Percentiles rank a stretch among this genome's conserved stretches.
These are phyloP conservation scores for Eucalyptus tenuipes DNA, from an alignment of 345 rosid genomes.

Conservation along the genomic window DNA sequence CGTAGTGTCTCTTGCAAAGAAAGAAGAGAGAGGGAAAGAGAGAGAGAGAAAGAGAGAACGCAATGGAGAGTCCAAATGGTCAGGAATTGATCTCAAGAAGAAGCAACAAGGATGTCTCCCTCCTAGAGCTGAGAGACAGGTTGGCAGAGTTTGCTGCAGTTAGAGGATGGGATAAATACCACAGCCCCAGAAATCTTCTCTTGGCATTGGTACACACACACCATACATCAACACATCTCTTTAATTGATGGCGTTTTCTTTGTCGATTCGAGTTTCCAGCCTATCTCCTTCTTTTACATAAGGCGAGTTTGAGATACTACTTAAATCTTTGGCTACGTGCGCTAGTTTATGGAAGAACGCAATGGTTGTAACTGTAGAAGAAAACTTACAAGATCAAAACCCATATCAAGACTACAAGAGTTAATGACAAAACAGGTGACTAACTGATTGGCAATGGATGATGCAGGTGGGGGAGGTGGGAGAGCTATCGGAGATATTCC, in stretches of 20 bases:
- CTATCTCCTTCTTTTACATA: background rate
- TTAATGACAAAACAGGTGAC: background rate
- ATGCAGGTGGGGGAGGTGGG: slow-evolving; percentile 66
- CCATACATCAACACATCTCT: background rate
- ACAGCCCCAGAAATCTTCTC: slow-evolving; percentile 52
- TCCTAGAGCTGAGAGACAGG: slow-evolving; percentile 25
- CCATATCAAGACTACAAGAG: background rate
- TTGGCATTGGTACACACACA: slow-evolving; percentile 26
- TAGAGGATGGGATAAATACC: slow-evolving; percentile 43
- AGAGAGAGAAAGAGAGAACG: background rate
- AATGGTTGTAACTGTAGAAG: background rate
- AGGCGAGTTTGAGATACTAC: background rate
- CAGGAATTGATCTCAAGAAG: background rate
- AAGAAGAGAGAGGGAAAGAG: background rate
- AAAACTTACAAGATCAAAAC: background rate
- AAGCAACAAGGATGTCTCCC: slow-evolving; percentile 22
- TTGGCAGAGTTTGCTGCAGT: slow-evolving; percentile 35
- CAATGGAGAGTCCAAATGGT: background rate
- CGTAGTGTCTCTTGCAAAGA: background rate
- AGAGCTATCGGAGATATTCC: slow-evolving; percentile 50
- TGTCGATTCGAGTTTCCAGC: background rate
- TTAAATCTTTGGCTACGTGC: background rate
- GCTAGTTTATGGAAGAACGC: background rate
- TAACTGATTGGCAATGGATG: background rate
- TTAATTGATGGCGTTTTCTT: background rate